Base-by-base conservation (phyloP, 2,329 filamentous ascomycete species). In the Diaporthe amygdali region DNA sequence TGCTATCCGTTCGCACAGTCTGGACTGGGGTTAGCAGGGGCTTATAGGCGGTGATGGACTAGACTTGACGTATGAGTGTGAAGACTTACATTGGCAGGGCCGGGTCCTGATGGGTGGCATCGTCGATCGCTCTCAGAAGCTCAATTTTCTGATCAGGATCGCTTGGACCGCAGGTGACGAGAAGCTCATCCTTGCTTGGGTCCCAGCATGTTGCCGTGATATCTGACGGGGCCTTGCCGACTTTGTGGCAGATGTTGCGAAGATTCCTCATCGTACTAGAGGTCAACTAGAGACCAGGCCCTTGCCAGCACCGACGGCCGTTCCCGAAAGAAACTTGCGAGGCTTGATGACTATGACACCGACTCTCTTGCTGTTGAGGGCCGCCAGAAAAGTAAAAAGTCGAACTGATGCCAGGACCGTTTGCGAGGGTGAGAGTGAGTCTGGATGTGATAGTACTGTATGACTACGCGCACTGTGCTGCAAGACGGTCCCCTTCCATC, bases 171-270 rank as follows among this genome's bases (percentile, higher is more conserved):
- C 96, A 92, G 67, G 94, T 91, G 83, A 93, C 95, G 76, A 99
- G 87, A 67, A 96, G 82, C 72, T 93, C 90, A 81, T 96, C 93
- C 74, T 89, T 91, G 72, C 91, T 88, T 61, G 92, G 88, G 83
- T 98, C 95, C 96, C 96, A 98, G 78, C 94, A 93, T 70, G 92
- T 90, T 37, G 94, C 92, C 67, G 94, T 92, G 77, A 96, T 86
- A 72, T 89, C 86, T 74, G 87, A 81, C 66, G 88, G 85, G 74
- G 91, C 85, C 76, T 84, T 87, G 84, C 91, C 91, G 79, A 89
- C 86, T 76, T 89, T 88, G 80, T 93, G 91, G 79, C 89, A 90
- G 77, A 95, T 90, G 80, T 92, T 95, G 82, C 90, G 92, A 76
- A 98, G 88, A 82, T 98, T 98, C 80, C 94, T 92, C 96, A 98